Conservation (phyloP, 176 grass and related monocot genomes). For the Dactylis glomerata region DNA sequence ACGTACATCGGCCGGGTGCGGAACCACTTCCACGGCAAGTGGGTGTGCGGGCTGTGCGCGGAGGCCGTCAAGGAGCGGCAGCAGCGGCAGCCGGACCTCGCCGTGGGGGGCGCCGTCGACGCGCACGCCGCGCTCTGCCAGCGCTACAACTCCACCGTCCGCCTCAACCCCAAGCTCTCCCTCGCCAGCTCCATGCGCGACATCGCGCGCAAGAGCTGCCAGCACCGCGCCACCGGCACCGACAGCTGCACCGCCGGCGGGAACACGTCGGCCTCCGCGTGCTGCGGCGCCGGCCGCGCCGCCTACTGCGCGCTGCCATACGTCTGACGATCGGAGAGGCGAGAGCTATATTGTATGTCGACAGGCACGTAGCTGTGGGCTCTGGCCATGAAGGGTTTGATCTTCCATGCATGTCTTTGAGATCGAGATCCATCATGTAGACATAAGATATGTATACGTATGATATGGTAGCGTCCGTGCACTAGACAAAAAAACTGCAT, state of each 20-base stretch:
- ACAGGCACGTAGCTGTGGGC: too few relatives aligned
- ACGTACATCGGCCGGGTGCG: conserved; percentile 71
- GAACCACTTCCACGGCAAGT: conserved; percentile 68
- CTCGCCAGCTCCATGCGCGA: conserved; percentile 84
- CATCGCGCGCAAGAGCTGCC: conserved; percentile 75
- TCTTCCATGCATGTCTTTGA: too few relatives aligned
- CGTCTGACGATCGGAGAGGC: background rate
- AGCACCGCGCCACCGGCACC: conserved; percentile 18
- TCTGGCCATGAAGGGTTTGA: too few relatives aligned
- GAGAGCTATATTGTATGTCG: too few relatives aligned
- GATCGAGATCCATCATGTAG: too few relatives aligned
- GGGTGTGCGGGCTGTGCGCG: conserved; percentile 83
- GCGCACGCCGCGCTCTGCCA: conserved; percentile 55
- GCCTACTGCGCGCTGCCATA: conserved; percentile 25
- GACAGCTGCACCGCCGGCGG: background rate
- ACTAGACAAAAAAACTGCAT: too few relatives aligned
- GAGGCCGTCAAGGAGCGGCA: conserved; percentile 82
- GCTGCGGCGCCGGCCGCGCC: conserved; percentile 25
- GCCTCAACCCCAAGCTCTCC: conserved; percentile 78
- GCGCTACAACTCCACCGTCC: conserved; percentile 73
- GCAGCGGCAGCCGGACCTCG: conserved; percentile 39
- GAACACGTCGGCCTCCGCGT: background rate
- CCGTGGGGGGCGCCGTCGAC: conserved; percentile 50
- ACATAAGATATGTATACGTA: too few relatives aligned
- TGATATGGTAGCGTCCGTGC: too few relatives aligned